A percentile compares a stretch with the other conserved stretches of the same genome.
Evolutionary conservation across 2,329 filamentous ascomycete species (phyloP).

Genomic region (Ophiostoma piceae): DNA sequence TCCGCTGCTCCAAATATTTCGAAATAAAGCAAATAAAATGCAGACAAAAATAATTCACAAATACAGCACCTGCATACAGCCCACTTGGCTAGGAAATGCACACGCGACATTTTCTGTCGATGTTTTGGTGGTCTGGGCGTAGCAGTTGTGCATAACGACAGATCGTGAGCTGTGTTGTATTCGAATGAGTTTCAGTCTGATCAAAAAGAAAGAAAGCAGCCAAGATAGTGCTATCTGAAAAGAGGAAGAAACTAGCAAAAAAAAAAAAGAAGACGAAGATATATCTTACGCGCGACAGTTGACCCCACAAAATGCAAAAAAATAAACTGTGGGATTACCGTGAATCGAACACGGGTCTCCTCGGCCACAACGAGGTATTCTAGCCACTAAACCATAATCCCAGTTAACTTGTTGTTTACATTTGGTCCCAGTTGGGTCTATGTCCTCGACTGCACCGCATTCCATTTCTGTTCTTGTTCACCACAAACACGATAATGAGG

Average conservation of each 20-base stretch:
- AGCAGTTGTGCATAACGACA: no score
- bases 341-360: slow-evolving; percentile 29
- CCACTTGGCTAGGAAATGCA: slow-evolving; percentile 3
- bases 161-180: no score
- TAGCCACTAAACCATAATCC: slow-evolving; percentile 28
- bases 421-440: background rate
- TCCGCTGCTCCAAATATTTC: slow-evolving; percentile 5
- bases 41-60: background rate
- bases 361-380: slow-evolving; percentile 29
- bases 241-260: background rate
- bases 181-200: no score
- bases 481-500: background rate
- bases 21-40: background rate
- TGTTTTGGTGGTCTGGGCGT: no score
- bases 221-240: background rate
- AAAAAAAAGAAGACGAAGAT: background rate
- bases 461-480: no score
- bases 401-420: slow-evolving; percentile 10
- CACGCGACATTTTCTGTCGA: slow-evolving; percentile 4
- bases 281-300: background rate
- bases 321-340: slow-evolving; percentile 25
- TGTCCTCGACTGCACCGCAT: background rate
- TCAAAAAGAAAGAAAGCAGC: no score
- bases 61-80: background rate
- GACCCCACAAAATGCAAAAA: background rate